Evolutionary conservation across 2,329 filamentous ascomycete species (phyloP).

Genomic region (Verticillium nonalfalfae): DNA sequence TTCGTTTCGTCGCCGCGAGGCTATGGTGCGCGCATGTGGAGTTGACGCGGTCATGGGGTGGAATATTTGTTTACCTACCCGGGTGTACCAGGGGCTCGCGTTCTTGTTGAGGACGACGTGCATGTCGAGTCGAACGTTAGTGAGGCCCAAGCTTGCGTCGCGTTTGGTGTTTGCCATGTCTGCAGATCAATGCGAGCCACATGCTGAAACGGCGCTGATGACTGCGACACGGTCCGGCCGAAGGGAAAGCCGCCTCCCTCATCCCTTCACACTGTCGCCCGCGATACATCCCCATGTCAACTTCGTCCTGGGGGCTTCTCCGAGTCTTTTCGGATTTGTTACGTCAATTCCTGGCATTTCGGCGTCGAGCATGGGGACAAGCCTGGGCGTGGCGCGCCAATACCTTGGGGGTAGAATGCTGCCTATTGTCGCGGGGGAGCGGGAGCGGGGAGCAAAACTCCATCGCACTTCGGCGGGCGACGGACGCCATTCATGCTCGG

Average conservation of each 20-base stretch:
- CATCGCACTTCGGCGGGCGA: neutral
- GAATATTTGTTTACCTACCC: slow-evolving; percentile 13
- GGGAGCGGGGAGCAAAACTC: neutral
- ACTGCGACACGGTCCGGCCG: neutral
- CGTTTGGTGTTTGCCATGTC: neutral
- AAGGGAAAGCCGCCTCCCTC: neutral
- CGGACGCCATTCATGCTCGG: neutral
- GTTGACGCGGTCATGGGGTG: slow-evolving; percentile 15
- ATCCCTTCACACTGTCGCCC: too few relatives aligned
- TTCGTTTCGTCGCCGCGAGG: neutral
- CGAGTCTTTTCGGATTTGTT: neutral
- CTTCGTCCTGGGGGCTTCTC: too few relatives aligned
- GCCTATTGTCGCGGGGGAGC: neutral
- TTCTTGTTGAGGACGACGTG: neutral
- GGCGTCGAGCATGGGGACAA: neutral
- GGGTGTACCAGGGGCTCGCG: neutral
- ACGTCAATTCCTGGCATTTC: neutral
- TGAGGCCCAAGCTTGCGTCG: neutral
- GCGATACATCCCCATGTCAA: too few relatives aligned
- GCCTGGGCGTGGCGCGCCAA: neutral
- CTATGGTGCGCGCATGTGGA: slow-evolving; percentile 11
- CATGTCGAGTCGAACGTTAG: neutral
- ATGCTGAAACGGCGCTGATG: neutral
- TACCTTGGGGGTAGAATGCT: neutral
- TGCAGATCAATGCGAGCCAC: neutral